A percentile compares a stretch with the other conserved stretches of the same genome.
phyloP scores from a whole-genome alignment of 495 filamentous ascomycete genomes.

The Lichina pygmaea region DNA sequence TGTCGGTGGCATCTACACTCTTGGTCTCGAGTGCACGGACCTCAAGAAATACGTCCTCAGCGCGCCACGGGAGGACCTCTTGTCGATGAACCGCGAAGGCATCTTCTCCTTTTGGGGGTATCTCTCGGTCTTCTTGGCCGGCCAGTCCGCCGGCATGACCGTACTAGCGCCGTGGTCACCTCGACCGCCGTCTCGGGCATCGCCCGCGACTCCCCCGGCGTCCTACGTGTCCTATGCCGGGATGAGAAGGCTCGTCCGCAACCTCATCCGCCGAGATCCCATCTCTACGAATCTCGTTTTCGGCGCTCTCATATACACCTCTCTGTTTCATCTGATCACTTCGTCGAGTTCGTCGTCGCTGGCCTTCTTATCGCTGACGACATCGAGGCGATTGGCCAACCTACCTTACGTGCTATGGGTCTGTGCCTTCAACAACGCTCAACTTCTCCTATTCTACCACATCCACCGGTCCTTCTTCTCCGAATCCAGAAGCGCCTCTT shows the following conservation, averaged over 20 bases:
- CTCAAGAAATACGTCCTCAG: slow-evolving; percentile 65
- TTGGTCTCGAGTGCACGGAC: slow-evolving; percentile 43
- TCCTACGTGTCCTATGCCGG: no score
- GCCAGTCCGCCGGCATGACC: slow-evolving; percentile 54
- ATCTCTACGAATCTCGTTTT: background rate
- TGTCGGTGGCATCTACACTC: slow-evolving; percentile 39
- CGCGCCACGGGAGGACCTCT: slow-evolving; percentile 45
- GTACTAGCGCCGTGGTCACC: slow-evolving; percentile 11
- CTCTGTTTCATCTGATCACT: slow-evolving; percentile 28
- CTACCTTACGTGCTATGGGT: slow-evolving; percentile 88
- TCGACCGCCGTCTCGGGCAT: slow-evolving; percentile 7
- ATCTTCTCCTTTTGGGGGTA: slow-evolving; percentile 85
- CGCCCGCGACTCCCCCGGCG: slow-evolving; percentile 5
- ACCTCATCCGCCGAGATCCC: background rate
- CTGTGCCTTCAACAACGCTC: slow-evolving; percentile 55
- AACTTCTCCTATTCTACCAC: slow-evolving; percentile 49
- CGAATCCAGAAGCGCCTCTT: background rate
- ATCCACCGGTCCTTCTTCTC: slow-evolving; percentile 24
- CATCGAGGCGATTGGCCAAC: slow-evolving; percentile 78
- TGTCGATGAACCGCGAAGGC: slow-evolving; percentile 82
- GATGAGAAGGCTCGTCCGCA: no score
- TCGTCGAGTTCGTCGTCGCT: slow-evolving; percentile 27
- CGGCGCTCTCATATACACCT: slow-evolving; percentile 13
- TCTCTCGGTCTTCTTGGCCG: slow-evolving; percentile 79
- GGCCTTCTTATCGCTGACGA: slow-evolving; percentile 6